Base-by-base conservation (phyloP, 192 early-diverging fungal species). In the Geosiphon pyriformis region DNA sequence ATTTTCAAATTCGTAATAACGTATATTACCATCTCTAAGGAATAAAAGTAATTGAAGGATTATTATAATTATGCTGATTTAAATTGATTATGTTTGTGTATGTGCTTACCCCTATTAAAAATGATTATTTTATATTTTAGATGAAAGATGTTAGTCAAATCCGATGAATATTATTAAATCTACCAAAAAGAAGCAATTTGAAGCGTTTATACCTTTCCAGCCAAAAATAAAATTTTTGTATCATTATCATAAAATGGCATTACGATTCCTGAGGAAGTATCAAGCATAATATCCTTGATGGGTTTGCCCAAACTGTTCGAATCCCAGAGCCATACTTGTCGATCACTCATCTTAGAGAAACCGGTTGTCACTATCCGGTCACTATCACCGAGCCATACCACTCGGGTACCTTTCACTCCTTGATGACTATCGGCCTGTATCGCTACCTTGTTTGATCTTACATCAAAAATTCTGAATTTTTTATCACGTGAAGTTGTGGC, bases 1-100 rank as follows among this genome's bases (percentile, higher is more conserved):
- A 70, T 97, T 92, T 61, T 90, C 90, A 73, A 90, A 96, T 82
- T 99, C 97, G 74, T 90, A 99, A 82, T 98, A 98, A 30, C 95
- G 89, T 74, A 99, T 98, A 78, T 94, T 99, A 42, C 94, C 96
- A 79, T 99, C 96, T 69, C 96, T 92, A 33, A 33, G 23, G 29
- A 30, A 64, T 52, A 52, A 20, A 22, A 4, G 17, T 10, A 46
- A 46, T n/a, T n/a, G n/a, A n/a, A n/a, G n/a, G n/a, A n/a, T n/a
- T n/a, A n/a, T n/a, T n/a, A n/a, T n/a, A n/a, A n/a, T n/a, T n/a
- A n/a, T n/a, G n/a, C n/a, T n/a, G n/a, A n/a, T n/a, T n/a, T n/a
- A n/a, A n/a, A n/a, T n/a, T n/a, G n/a, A n/a, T n/a, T n/a, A n/a
- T n/a, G n/a, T n/a, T n/a, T n/a, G n/a, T n/a, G 32, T 57, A 1